Evolutionary conservation across 768 basidiomycete genomes (phyloP).

Genomic region (Rubroboletus pulcherrimus): DNA sequence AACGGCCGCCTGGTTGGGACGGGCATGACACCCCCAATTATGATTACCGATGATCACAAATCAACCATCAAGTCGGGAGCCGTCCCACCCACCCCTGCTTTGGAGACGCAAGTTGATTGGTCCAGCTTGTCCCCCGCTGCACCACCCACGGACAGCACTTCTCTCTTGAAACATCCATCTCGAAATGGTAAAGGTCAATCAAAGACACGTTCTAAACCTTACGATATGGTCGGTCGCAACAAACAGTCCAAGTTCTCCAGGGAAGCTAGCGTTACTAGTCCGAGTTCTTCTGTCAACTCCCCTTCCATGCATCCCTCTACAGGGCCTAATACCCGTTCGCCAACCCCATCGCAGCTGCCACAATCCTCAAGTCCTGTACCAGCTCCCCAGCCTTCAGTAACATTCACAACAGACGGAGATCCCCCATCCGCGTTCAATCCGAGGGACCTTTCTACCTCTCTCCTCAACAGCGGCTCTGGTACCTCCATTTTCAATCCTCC

Average conservation of each 20-base stretch:
- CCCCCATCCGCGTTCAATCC: conserved; percentile 1
- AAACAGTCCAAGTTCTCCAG: conserved; percentile 46
- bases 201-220: conserved; percentile 69
- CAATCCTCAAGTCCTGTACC: conserved; percentile 16
- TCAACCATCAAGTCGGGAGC: conserved; percentile 43
- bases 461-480: conserved; percentile 3
- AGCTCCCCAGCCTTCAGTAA: conserved; percentile 3
- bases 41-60: conserved; percentile 99
- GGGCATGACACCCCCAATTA: conserved; percentile 84
- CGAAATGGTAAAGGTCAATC: conserved; percentile 42
- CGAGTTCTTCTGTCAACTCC: conserved; percentile 45
- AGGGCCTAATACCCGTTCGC: conserved; percentile 27
- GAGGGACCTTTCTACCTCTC: conserved; percentile 10
- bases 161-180: conserved; percentile 44
- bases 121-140: conserved; percentile 30
- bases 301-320: conserved; percentile 39
- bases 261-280: conserved; percentile 53
- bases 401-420: conserved; percentile 5
- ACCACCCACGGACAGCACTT: conserved; percentile 31
- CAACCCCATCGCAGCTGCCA: conserved; percentile 27
- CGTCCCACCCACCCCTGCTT: conserved; percentile 32
- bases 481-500: conserved; percentile 15
- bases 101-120: conserved; percentile 50
- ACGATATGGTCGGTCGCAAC: conserved; percentile 41
- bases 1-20: conserved; percentile 76